phyloP scores from a whole-genome alignment of 371 early-diverging fungal genomes.

The Fennellomyces sp. region DNA sequence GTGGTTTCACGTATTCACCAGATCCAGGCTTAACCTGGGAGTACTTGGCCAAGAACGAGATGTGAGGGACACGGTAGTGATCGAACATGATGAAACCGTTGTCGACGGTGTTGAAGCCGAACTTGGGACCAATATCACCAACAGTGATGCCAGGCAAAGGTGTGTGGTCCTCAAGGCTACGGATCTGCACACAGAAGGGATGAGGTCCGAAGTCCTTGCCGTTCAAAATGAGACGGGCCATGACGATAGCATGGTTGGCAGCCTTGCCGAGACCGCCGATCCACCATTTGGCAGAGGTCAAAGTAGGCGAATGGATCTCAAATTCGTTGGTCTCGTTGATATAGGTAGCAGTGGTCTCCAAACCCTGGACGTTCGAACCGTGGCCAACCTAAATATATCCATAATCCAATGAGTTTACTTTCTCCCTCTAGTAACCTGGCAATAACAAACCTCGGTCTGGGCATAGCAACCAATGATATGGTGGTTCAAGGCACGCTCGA shows the following conservation, averaged over 20 bases:
- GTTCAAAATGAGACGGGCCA: slow-evolving; percentile 81
- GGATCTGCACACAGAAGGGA: slow-evolving; percentile 85
- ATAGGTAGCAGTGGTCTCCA: slow-evolving; percentile 92
- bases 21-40: slow-evolving; percentile 66
- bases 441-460: slow-evolving; percentile 65
- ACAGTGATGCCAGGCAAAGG: slow-evolving; percentile 81
- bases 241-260: slow-evolving; percentile 83
- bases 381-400: slow-evolving; percentile 52
- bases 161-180: slow-evolving; percentile 74
- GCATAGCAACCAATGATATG: slow-evolving; percentile 87
- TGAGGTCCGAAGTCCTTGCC: slow-evolving; percentile 84
- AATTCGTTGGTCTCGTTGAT: slow-evolving; percentile 79
- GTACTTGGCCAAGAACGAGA: slow-evolving; percentile 80
- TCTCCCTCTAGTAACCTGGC: slow-evolving; percentile 11
- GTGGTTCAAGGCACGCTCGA: slow-evolving; percentile 71
- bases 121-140: slow-evolving; percentile 91
- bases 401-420: background rate
- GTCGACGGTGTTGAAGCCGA: slow-evolving; percentile 81
- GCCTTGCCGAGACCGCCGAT: slow-evolving; percentile 75
- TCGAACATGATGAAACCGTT: slow-evolving; percentile 85
- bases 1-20: slow-evolving; percentile 71
- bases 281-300: slow-evolving; percentile 90
- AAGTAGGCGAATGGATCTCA: slow-evolving; percentile 83
- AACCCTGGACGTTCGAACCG: slow-evolving; percentile 83
- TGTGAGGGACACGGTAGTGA: slow-evolving; percentile 77